Evolutionary conservation across 805 yeast genomes (phyloP).

Genomic region (Kuraishia cidri): DNA sequence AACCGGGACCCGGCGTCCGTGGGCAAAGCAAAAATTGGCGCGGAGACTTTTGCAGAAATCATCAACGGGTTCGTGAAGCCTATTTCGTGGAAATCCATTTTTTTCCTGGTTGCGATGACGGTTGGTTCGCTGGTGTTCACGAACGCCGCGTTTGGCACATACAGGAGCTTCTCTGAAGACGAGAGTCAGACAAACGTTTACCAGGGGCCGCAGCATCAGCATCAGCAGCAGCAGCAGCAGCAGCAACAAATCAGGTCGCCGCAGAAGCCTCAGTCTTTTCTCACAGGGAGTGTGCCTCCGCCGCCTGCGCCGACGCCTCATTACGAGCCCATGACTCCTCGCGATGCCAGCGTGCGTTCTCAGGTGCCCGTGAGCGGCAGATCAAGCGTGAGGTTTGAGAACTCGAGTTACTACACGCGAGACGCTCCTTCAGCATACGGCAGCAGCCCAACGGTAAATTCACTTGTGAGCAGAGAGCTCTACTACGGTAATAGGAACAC

Average conservation of each 20-base stretch:
- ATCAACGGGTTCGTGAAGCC: slow-evolving; percentile 68
- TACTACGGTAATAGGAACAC: too few species aligned
- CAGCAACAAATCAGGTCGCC: too few species aligned
- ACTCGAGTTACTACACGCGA: too few species aligned
- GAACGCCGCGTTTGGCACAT: slow-evolving; percentile 37
- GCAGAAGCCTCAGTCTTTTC: slow-evolving; percentile 7
- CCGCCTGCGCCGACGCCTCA: too few species aligned
- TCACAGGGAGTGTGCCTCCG: too few species aligned
- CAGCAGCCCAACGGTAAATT: not conserved
- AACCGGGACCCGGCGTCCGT: slow-evolving; percentile 55
- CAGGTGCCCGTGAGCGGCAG: too few species aligned
- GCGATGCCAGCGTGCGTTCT: too few species aligned
- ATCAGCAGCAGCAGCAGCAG: slow-evolving; percentile 4
- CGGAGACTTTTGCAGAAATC: slow-evolving; percentile 77
- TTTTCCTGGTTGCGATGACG: slow-evolving; percentile 32
- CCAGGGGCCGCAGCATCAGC: not conserved
- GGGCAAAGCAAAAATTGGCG: slow-evolving; percentile 66
- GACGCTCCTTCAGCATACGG: too few species aligned
- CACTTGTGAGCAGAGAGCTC: not conserved
- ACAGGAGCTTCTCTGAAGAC: slow-evolving; percentile 4
- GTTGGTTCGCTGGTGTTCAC: slow-evolving; percentile 45
- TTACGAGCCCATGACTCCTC: too few species aligned
- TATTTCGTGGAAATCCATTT: slow-evolving; percentile 60
- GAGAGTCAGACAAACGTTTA: too few species aligned
- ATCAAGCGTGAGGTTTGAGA: too few species aligned